phyloP scores from a whole-genome alignment of 2,329 filamentous ascomycete species.

The Zarea fungicola region DNA sequence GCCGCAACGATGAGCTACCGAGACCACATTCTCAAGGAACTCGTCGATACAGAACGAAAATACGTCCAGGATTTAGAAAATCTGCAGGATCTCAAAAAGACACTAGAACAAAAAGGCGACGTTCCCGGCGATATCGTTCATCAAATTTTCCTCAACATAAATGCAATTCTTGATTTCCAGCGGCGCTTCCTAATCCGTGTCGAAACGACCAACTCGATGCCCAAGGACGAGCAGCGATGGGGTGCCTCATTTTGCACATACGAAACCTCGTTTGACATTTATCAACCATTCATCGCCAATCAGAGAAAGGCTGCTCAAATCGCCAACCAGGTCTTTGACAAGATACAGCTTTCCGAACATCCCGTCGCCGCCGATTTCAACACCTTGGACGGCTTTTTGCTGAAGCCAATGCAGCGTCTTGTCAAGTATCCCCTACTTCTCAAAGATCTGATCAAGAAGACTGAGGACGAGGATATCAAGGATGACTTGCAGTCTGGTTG shows the following conservation, averaged over 20 bases:
- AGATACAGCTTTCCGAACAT: slow-evolving; percentile 70
- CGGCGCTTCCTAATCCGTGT: slow-evolving; percentile 91
- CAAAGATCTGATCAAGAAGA: slow-evolving; percentile 85
- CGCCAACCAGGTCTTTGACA: slow-evolving; percentile 82
- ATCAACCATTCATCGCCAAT: slow-evolving; percentile 96
- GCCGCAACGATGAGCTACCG: slow-evolving; percentile 67
- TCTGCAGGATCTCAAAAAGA: slow-evolving; percentile 84
- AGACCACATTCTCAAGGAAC: slow-evolving; percentile 84
- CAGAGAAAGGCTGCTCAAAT: slow-evolving; percentile 83
- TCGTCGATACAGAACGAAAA: slow-evolving; percentile 92
- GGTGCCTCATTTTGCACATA: slow-evolving; percentile 84
- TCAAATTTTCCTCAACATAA: slow-evolving; percentile 94
- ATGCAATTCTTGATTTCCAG: slow-evolving; percentile 91
- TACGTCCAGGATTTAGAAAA: slow-evolving; percentile 97
- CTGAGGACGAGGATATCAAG: slow-evolving; percentile 65
- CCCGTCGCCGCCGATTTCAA: slow-evolving; percentile 82
- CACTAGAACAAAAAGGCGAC: slow-evolving; percentile 79
- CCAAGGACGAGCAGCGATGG: slow-evolving; percentile 78
- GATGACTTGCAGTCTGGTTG: slow-evolving; percentile 72
- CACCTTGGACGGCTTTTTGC: slow-evolving; percentile 81
- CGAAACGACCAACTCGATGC: slow-evolving; percentile 87
- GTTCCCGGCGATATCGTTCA: slow-evolving; percentile 87
- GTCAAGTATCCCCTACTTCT: slow-evolving; percentile 92
- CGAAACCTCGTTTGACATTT: slow-evolving; percentile 84
- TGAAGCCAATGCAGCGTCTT: slow-evolving; percentile 94